Evolutionary conservation across 164 flowering plant species (phyloP).

Genomic region (Tinospora cordifolia): DNA sequence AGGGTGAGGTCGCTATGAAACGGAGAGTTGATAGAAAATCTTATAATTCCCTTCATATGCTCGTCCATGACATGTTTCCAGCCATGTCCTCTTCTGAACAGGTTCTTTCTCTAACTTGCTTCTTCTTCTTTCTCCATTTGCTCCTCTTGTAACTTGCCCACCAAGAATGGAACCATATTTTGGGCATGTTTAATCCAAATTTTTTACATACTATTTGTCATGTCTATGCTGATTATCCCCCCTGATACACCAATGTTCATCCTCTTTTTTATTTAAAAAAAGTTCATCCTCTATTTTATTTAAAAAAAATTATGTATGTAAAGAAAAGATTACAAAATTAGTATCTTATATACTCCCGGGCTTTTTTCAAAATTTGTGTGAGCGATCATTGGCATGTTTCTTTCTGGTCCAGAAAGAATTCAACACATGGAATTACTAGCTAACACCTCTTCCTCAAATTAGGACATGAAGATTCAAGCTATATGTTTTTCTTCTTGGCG

Average conservation of each 20-base stretch:
- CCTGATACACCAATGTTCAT: neutral
- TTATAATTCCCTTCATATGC: constrained; percentile 65
- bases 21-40: constrained; percentile 71
- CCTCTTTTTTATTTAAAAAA: neutral
- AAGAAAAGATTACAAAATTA: neutral
- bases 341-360: neutral
- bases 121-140: neutral
- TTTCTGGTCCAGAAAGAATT: constrained; percentile 65
- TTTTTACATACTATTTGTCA: neutral
- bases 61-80: constrained; percentile 90
- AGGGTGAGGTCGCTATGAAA: constrained; percentile 83
- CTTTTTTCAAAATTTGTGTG: neutral
- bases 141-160: neutral
- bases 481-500: constrained; percentile 1
- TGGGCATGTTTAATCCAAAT: neutral
- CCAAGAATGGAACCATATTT: neutral
- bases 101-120: constrained; percentile 33
- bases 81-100: constrained; percentile 50
- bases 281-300: neutral
- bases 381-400: neutral
- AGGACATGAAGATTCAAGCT: constrained; percentile 28
- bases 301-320: neutral
- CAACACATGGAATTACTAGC: constrained; percentile 94
- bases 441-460: constrained; percentile 49
- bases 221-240: neutral